Base-by-base conservation (phyloP, 2,329 filamentous ascomycete genomes). In the Cladorrhinum sp. region DNA sequence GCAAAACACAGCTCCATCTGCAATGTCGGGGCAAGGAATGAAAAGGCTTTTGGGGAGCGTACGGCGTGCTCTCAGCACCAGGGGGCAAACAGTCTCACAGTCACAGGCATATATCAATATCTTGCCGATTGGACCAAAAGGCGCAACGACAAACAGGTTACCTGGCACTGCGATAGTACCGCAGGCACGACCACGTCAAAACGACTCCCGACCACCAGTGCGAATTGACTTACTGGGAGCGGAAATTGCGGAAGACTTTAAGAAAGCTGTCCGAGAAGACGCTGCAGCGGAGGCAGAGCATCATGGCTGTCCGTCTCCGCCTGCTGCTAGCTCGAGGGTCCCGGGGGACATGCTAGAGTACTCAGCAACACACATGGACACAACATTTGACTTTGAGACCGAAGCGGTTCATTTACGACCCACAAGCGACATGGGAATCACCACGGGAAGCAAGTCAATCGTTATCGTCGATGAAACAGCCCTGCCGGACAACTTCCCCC, bases 31-130 rank as follows among this genome's bases (percentile, higher is more conserved):
- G 51, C 88, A 89, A 29, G 91, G 90, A 2, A 91, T 97, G 81
- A 93, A 88, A 73, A 95, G 87, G 67, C 83, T 98, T 0, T 82
- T 99, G 55, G 90, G 92, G 6, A 93, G 90, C 64, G 90, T 98
- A 38, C 89, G 92, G 18, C 86, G 92, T 64, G 93, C 88, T 5
- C 74, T 97, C 53, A 91, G 91, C 71, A 91, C 81, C 13, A 77
- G 75, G 57, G 79, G 77, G 1, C 80, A 79, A 61, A 74, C 72
- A 4, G 62, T 76, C 12, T 76, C 78, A 13, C 75, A 78, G 0
- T 76, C 76, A 0, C 78, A 80, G n/a, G 79, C 75, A 57, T 78
- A 81, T 58, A 75, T 80, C 61, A 78, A 78, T 57, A 77, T 84
- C 32, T 76, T 78, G 2, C 78, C 80, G 1, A 75, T 81, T 38